Evolutionary conservation across 352 stramenopile genomes (phyloP), one percentile per base, ranked within the genome.

Genomic region (Thalassiosira hispida): DNA sequence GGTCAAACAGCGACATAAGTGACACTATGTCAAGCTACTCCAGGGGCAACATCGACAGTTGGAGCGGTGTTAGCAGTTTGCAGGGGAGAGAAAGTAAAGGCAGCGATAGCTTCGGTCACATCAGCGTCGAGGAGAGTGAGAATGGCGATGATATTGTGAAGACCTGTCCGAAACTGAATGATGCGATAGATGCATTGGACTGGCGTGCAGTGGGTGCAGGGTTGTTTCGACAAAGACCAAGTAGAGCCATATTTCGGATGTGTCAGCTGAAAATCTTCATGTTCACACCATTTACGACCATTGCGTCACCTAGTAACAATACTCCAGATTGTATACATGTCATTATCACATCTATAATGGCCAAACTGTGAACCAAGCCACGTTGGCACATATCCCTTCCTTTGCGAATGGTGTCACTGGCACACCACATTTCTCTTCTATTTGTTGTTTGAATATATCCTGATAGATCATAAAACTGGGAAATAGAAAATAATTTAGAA

Each of bases 301-400:
- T 9, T 38, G 31, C 31, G n/a, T n/a, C n/a, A n/a, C n/a, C n/a
- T n/a, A n/a, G n/a, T 73, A 47, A 80, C 89, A 47, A 62, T 87
- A 46, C 90, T 23, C 90, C 91, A 27, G 49, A 83, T 67, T 95
- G 91, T 51, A 73, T 31, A 61, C 84, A 64, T 18, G 83, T 91
- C 62, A 95, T 95, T 27, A 93, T 53, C 0, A 94, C 87, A 75
- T 95, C 91, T 9, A n/a, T 11, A 90, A 53, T 12, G 91, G 91
- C 88, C 88, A 95, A 27, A 93, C 55, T 2, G 87, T 93, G 4
- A 94, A 35, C 91, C 91, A 95, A 12, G 90, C 90, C 22, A 93
- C 22, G 63, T 93, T 95, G 0, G 85, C 77, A 76, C 91, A 95
- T 29, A 94, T 85, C 0, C 85, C 91, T 29, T 88, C 91, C 42